A percentile compares a stretch with the other conserved stretches of the same genome.
These are phyloP conservation scores for Saprolegnia parasitica DNA, from an alignment of 352 stramenopile species.

Conservation along the genomic window DNA sequence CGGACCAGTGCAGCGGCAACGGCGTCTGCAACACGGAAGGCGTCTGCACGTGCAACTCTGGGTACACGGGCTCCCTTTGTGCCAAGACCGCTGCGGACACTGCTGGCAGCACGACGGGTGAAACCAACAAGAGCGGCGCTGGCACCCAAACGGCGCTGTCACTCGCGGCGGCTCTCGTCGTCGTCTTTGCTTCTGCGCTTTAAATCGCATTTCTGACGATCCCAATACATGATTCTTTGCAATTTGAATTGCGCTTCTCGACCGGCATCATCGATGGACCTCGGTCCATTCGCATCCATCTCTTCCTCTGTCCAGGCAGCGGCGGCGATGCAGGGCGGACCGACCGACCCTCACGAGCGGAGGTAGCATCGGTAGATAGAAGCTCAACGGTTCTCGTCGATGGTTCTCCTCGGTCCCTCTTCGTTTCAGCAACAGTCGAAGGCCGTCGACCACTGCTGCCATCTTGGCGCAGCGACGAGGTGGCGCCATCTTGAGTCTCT, in stretches of 20 bases:
- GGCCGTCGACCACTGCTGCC: too few species aligned
- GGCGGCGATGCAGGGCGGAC: too few species aligned
- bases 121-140: not conserved
- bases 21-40: conserved; percentile 45
- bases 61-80: conserved; percentile 68
- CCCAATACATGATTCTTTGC: not conserved
- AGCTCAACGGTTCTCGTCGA: too few species aligned
- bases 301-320: too few species aligned
- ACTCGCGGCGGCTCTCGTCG: not conserved
- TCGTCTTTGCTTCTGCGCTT: not conserved
- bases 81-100: not conserved
- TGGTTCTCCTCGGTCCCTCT: not conserved
- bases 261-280: too few species aligned
- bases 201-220: not conserved
- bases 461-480: not conserved
- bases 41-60: conserved; percentile 47
- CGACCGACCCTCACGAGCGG: too few species aligned
- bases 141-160: not conserved
- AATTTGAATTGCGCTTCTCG: too few species aligned
- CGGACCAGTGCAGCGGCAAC: conserved; percentile 44
- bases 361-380: too few species aligned
- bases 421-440: too few species aligned
- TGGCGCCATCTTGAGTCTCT: too few species aligned
- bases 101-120: not conserved
- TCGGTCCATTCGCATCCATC: too few species aligned